These are phyloP conservation scores for Blattamonas nauphoetae DNA, from an alignment of 78 protist species.

Conservation along the genomic window DNA sequence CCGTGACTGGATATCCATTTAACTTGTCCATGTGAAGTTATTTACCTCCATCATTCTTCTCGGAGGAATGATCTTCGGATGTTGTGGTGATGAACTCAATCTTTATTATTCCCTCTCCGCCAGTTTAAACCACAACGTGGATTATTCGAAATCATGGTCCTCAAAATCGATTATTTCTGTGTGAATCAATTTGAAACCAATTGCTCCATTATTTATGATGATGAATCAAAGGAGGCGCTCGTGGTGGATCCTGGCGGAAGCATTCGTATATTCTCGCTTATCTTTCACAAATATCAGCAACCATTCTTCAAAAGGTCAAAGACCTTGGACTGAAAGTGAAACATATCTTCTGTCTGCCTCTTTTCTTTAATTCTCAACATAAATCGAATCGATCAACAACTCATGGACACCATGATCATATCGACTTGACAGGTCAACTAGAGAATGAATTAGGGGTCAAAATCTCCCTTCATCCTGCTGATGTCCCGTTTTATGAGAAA, in stretches of 20 bases:
- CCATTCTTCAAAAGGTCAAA: neutral
- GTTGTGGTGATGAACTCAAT: no score
- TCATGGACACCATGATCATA: neutral
- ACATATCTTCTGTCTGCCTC: neutral
- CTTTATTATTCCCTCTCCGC: no score
- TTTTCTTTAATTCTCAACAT: neutral
- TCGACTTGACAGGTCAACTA: neutral
- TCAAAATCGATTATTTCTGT: neutral
- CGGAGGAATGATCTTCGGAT: no score
- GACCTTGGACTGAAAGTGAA: neutral
- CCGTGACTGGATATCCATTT: no score
- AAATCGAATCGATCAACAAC: neutral
- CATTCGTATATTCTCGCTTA: neutral
- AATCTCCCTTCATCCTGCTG: neutral
- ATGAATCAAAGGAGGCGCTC: neutral
- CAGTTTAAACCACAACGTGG: no score
- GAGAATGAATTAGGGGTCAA: neutral
- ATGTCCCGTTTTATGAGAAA: neutral
- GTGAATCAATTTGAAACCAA: neutral
- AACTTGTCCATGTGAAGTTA: no score
- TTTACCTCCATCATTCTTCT: no score
- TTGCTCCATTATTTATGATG: neutral
- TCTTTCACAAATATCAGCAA: neutral
- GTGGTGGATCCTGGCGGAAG: neutral
- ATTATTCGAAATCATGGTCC: neutral